Conservation (phyloP, 208 protist genomes). For the Leishmania gerbilli region DNA sequence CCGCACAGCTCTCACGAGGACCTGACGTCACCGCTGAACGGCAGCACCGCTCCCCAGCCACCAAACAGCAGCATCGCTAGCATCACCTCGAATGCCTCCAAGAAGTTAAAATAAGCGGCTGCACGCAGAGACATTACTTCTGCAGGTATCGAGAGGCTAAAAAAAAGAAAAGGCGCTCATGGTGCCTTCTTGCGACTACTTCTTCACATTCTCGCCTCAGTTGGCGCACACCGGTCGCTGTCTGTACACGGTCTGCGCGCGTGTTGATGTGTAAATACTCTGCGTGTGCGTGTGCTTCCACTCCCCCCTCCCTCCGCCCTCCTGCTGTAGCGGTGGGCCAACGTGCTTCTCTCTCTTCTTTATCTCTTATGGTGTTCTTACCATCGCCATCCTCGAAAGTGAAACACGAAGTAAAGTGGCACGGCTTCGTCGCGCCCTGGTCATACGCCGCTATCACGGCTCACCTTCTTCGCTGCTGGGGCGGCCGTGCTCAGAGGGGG, state of each 20-base stretch:
- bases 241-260: not conserved
- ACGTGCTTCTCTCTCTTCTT: not conserved
- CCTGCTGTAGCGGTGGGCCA: not conserved
- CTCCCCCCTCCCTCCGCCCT: not conserved
- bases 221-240: not conserved
- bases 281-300: not conserved
- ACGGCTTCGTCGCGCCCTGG: not conserved
- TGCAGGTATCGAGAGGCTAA: not conserved
- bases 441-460: not conserved
- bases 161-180: not conserved
- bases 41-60: not conserved
- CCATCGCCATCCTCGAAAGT: not conserved
- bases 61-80: conserved; percentile 15
- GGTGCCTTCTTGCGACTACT: not conserved
- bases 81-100: conserved; percentile 12
- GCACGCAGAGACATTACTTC: not conserved
- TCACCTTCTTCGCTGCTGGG: not conserved
- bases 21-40: conserved; percentile 11
- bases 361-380: not conserved
- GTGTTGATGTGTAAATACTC: not conserved
- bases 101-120: not conserved
- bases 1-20: conserved; percentile 18
- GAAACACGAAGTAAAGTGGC: too few relatives aligned
- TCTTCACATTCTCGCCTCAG: not conserved
- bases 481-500: not conserved